Percentiles rank a stretch among this genome's conserved stretches.
phyloP scores from a whole-genome alignment of 2,329 filamentous ascomycete genomes.

The Exophiala alcalophila region DNA sequence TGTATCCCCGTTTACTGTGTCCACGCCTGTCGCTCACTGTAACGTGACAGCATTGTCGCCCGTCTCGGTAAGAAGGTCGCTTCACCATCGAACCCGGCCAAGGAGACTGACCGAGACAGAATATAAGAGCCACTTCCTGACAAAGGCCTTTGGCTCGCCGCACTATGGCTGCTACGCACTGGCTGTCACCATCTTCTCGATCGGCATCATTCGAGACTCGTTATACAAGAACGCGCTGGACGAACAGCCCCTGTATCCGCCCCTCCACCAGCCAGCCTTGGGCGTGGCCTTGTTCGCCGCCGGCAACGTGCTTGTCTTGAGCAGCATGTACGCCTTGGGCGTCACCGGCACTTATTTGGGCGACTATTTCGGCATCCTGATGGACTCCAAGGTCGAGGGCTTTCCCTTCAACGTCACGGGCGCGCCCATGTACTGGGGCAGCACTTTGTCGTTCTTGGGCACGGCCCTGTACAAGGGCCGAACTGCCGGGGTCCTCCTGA shows the following conservation, averaged over 20 bases:
- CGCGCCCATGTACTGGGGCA: conserved; percentile 96
- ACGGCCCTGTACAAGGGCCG: conserved; percentile 81
- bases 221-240: conserved; percentile 82
- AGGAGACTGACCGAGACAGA: conserved; percentile 48
- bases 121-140: conserved; percentile 86
- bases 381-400: conserved; percentile 89
- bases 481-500: conserved; percentile 78
- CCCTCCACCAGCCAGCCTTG: conserved; percentile 62
- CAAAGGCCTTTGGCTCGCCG: conserved; percentile 77
- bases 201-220: conserved; percentile 84
- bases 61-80: conserved; percentile 62
- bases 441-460: conserved; percentile 86
- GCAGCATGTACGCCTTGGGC: conserved; percentile 86
- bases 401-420: conserved; percentile 93
- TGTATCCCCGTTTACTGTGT: too few species aligned
- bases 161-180: conserved; percentile 85
- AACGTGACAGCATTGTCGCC: conserved; percentile 71
- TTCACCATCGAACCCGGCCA: conserved; percentile 20
- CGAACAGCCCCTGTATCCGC: conserved; percentile 70
- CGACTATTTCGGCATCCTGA: conserved; percentile 97
- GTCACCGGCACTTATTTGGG: conserved; percentile 95
- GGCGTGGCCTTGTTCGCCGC: conserved; percentile 68
- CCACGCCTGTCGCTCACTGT: too few species aligned
- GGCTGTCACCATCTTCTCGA: conserved; percentile 81
- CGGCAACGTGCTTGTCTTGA: conserved; percentile 82